These are phyloP conservation scores for Polytrichum formosum DNA, from an alignment of 225 moss, liverwort and hornwort species.

Conservation along the genomic window DNA sequence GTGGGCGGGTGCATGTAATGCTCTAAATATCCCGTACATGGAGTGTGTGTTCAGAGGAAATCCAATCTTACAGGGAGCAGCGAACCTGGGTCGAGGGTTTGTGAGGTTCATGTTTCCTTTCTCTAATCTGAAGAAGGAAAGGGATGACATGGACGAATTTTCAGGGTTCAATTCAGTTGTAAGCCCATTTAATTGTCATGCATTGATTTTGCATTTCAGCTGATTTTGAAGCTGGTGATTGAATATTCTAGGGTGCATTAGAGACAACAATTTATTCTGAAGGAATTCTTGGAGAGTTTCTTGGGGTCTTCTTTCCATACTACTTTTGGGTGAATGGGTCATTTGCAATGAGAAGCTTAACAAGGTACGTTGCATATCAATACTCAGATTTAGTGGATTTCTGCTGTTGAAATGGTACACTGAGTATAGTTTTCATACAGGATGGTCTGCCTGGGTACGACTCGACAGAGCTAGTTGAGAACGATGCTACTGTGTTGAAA, in stretches of 20 bases:
- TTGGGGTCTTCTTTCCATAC: background rate
- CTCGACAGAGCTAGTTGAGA: conserved; percentile 29
- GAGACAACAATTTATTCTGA: background rate
- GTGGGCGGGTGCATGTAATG: too few relatives aligned
- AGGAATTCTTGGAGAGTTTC: background rate
- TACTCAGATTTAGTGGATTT: background rate
- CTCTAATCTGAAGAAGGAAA: conserved; percentile 46
- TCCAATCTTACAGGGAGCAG: conserved; percentile 36
- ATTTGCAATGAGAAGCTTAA: background rate
- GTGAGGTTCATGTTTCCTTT: conserved; percentile 50
- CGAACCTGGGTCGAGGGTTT: conserved; percentile 42
- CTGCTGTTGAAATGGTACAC: background rate
- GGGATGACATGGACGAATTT: conserved; percentile 28
- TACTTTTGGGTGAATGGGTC: too few relatives aligned
- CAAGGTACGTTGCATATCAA: background rate
- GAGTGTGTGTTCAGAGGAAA: conserved; percentile 23
- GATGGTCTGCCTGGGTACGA: conserved; percentile 21
- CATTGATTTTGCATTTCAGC: too few relatives aligned
- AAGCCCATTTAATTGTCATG: conserved; percentile 9
- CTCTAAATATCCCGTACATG: conserved; percentile 9
- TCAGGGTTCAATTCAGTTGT: conserved; percentile 23
- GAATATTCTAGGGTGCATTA: background rate
- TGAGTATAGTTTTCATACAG: conserved; percentile 14
- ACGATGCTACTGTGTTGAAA: conserved; percentile 21
- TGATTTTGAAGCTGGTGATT: too few relatives aligned